phyloP scores from a whole-genome alignment of 2,329 filamentous ascomycete genomes.

The Lasiodiplodia theobromae region DNA sequence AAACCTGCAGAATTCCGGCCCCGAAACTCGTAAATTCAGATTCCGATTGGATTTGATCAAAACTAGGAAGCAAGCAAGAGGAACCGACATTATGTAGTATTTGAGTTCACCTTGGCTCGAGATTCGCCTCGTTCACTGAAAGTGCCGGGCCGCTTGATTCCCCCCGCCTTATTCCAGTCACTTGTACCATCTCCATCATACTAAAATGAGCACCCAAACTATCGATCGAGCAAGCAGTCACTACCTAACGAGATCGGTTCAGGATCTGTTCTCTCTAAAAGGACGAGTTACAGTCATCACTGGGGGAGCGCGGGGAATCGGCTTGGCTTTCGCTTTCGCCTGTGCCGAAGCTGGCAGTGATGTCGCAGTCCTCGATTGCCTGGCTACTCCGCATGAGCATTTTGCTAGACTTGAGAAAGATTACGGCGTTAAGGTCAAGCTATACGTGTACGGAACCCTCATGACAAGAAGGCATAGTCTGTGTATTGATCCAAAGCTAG shows the following conservation, averaged over 20 bases:
- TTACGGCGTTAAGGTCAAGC: slow-evolving; percentile 21
- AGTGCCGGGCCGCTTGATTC: too few relatives aligned
- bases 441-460: slow-evolving; percentile 12
- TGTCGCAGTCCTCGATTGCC: neutral
- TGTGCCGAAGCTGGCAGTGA: neutral
- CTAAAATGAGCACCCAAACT: neutral
- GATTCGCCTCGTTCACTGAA: too few relatives aligned
- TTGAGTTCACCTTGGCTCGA: too few relatives aligned
- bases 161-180: neutral
- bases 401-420: neutral
- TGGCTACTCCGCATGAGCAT: neutral
- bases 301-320: neutral
- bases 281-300: neutral
- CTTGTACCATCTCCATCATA: neutral
- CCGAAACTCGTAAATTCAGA: neutral
- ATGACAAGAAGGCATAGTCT: neutral
- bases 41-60: neutral
- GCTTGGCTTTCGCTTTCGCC: neutral
- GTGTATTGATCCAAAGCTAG: neutral
- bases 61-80: too few relatives aligned
- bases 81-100: too few relatives aligned
- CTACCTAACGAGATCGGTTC: neutral
- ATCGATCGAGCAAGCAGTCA: neutral
- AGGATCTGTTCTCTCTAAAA: neutral
- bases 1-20: neutral